Percentiles rank a stretch among this genome's conserved stretches.
phyloP scores from a whole-genome alignment of 306 rosid genomes.

The Vigna radiata region DNA sequence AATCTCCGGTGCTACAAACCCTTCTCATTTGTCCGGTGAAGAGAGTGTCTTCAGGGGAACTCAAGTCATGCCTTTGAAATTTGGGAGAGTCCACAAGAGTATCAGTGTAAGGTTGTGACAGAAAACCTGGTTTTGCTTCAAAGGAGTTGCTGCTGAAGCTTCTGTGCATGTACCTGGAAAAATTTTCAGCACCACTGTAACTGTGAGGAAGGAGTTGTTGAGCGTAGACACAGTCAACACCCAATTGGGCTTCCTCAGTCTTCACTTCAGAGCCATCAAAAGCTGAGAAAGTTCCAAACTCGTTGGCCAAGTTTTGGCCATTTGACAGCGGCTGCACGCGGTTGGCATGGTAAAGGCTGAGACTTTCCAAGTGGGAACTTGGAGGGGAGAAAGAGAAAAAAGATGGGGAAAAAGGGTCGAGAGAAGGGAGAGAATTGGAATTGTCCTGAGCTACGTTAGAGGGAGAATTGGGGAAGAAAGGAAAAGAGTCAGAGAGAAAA shows the following conservation, averaged over 20 bases:
- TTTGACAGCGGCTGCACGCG: slow-evolving; percentile 21
- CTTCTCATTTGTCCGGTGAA: slow-evolving; percentile 67
- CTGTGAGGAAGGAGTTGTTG: slow-evolving; percentile 56
- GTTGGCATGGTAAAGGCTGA: slow-evolving; percentile 43
- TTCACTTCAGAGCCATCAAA: slow-evolving; percentile 60
- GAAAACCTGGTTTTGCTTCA: slow-evolving; percentile 59
- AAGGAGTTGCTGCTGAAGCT: slow-evolving; percentile 71
- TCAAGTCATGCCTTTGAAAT: slow-evolving; percentile 52
- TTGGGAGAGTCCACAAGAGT: slow-evolving; percentile 52
- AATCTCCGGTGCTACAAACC: slow-evolving; percentile 90
- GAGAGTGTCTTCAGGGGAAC: slow-evolving; percentile 57
- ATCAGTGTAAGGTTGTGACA: slow-evolving; percentile 53
- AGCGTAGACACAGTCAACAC: slow-evolving; percentile 44
- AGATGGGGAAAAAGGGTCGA: slow-evolving; percentile 51
- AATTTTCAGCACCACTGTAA: slow-evolving; percentile 60
- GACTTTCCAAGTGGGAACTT: slow-evolving; percentile 52
- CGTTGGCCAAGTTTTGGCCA: slow-evolving; percentile 35
- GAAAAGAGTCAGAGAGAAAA: slow-evolving; percentile 52
- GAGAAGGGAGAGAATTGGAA: slow-evolving; percentile 41
- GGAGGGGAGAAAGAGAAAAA: slow-evolving; percentile 67
- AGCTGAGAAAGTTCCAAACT: slow-evolving; percentile 48
- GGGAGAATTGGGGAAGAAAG: slow-evolving; percentile 56
- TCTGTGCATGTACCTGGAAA: slow-evolving; percentile 69
- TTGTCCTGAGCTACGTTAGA: slow-evolving; percentile 49
- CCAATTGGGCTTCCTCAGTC: slow-evolving; percentile 65